Percentiles rank a stretch among this genome's conserved stretches.
phyloP scores from a whole-genome alignment of 345 rosid species.

The Xanthoceras sorbifolium region DNA sequence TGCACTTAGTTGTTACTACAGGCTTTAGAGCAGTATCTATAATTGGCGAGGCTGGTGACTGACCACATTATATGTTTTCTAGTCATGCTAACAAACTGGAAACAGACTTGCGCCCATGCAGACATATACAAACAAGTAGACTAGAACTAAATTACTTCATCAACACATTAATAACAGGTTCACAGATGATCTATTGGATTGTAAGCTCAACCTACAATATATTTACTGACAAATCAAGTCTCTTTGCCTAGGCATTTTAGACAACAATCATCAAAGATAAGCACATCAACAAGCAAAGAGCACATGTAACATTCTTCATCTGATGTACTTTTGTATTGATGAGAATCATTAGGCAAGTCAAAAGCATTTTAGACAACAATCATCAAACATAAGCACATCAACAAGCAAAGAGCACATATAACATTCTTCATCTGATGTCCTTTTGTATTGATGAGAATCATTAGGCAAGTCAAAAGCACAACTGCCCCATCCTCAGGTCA shows the following conservation, averaged over 20 bases:
- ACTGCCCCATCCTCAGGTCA: background rate
- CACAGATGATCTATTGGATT: background rate
- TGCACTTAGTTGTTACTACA: background rate
- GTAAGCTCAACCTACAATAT: background rate
- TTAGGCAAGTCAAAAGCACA: background rate
- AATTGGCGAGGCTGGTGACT: background rate
- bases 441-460: background rate
- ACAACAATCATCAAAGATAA: background rate
- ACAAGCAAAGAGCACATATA: conserved; percentile 1
- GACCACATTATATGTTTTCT: background rate
- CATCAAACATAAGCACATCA: background rate
- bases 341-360: background rate
- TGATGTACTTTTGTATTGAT: background rate
- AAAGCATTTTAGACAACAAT: background rate
- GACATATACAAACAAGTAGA: background rate
- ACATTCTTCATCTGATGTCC: background rate
- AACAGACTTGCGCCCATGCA: background rate
- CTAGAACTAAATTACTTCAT: background rate
- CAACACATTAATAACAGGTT: background rate
- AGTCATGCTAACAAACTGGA: background rate
- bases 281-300: background rate
- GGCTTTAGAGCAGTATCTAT: background rate
- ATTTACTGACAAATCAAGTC: background rate
- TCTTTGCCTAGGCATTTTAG: background rate
- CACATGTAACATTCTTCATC: background rate